These are phyloP conservation scores for Truncatella angustata DNA, from an alignment of 2,329 filamentous ascomycete genomes.

Conservation along the genomic window DNA sequence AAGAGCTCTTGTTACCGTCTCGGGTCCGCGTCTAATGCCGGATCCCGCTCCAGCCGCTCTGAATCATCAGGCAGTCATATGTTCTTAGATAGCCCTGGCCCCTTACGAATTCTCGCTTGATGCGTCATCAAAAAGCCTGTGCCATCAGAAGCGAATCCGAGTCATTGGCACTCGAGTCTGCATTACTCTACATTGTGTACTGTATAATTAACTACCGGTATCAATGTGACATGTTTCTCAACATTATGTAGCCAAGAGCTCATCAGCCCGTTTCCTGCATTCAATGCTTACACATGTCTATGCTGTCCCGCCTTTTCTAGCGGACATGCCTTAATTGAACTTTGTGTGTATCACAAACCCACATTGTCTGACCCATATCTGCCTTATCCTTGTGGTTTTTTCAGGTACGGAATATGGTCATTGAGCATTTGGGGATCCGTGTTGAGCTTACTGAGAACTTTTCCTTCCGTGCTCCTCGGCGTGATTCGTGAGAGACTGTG, in stretches of 20 bases:
- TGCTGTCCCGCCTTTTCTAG: too few species aligned
- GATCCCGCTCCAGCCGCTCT: conserved; percentile 2
- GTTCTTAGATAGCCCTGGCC: background rate
- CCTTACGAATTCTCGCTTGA: background rate
- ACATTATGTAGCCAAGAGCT: background rate
- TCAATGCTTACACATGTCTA: too few species aligned
- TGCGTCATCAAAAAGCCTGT: background rate
- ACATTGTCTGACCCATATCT: too few species aligned
- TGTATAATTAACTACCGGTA: too few species aligned
- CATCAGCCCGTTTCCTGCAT: background rate
- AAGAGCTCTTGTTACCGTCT: background rate
- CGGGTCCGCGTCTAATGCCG: background rate
- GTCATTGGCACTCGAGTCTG: background rate
- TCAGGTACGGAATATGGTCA: background rate
- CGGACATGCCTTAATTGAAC: too few species aligned
- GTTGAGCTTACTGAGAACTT: background rate
- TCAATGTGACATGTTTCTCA: too few species aligned
- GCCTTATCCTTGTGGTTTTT: background rate
- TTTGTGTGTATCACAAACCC: too few species aligned
- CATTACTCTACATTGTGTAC: too few species aligned
- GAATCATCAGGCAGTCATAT: conserved; percentile 9
- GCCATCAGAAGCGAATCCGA: background rate
- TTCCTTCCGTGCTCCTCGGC: background rate
- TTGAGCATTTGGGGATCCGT: background rate
- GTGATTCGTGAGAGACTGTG: background rate